A percentile compares a stretch with the other conserved stretches of the same genome.
Evolutionary conservation across 2,329 filamentous ascomycete genomes (phyloP).

Genomic region (Monilinia aucupariae): DNA sequence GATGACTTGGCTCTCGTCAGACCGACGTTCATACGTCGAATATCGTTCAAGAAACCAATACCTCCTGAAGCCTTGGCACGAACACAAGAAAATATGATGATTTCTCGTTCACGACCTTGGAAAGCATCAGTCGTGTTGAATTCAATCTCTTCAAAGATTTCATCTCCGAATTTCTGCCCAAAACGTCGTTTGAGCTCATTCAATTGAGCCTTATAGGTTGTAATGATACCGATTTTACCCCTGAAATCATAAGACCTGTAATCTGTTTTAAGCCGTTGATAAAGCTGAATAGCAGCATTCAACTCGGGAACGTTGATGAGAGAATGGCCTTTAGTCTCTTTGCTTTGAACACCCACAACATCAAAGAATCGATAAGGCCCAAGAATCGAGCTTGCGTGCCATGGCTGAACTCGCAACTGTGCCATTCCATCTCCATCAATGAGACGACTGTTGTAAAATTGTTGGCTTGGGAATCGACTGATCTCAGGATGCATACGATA

Average conservation of each 20-base stretch:
- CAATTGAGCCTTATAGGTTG: conserved; percentile 93
- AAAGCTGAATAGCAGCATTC: conserved; percentile 79
- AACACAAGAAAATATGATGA: conserved; percentile 99
- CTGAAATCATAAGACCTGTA: conserved; percentile 63
- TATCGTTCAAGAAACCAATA: conserved; percentile 97
- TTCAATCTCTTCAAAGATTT: conserved; percentile 73
- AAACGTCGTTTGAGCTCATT: conserved; percentile 75
- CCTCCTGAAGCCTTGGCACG: conserved; percentile 87
- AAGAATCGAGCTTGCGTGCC: conserved; percentile 77
- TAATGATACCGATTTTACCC: conserved; percentile 92
- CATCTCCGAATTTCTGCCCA: conserved; percentile 62
- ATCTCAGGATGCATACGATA: conserved; percentile 99
- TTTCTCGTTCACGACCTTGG: conserved; percentile 91
- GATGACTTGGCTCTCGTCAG: conserved; percentile 94
- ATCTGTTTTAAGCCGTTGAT: conserved; percentile 70
- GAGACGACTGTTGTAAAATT: conserved; percentile 87
- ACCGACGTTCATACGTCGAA: conserved; percentile 98
- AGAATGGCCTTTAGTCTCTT: conserved; percentile 78
- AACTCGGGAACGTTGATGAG: conserved; percentile 85
- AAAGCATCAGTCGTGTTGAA: conserved; percentile 99
- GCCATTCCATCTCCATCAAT: conserved; percentile 83
- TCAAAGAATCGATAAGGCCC: conserved; percentile 97
- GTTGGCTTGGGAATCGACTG: conserved; percentile 78
- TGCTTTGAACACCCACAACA: conserved; percentile 79
- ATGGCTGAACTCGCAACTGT: conserved; percentile 67